Evolutionary conservation across 192 early-diverging fungal genomes (phyloP).

Genomic region (Backusella liffmaniae): DNA sequence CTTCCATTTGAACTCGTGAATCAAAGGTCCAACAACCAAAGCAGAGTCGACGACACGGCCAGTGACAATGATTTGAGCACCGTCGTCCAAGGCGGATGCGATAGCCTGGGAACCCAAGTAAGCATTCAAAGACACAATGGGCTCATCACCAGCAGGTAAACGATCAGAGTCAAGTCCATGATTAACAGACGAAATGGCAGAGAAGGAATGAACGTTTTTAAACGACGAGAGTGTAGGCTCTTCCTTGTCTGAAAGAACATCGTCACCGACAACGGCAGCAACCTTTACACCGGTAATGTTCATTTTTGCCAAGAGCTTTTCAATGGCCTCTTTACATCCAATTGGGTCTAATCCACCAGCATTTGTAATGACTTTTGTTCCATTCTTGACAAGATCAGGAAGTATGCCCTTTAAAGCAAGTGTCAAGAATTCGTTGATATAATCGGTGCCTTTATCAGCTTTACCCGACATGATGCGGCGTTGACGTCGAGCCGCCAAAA

Average conservation of each 20-base stretch:
- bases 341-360: slow-evolving; percentile 64
- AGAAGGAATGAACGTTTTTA: slow-evolving; percentile 21
- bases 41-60: slow-evolving; percentile 69
- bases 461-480: slow-evolving; percentile 8
- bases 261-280: slow-evolving; percentile 64
- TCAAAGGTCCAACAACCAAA: slow-evolving; percentile 58
- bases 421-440: slow-evolving; percentile 53
- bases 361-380: slow-evolving; percentile 64
- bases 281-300: slow-evolving; percentile 50
- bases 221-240: slow-evolving; percentile 15
- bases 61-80: slow-evolving; percentile 65
- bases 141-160: slow-evolving; percentile 48
- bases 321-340: slow-evolving; percentile 63
- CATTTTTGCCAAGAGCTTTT: slow-evolving; percentile 34
- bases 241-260: slow-evolving; percentile 38
- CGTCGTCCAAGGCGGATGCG: slow-evolving; percentile 50
- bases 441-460: slow-evolving; percentile 10
- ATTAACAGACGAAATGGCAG: slow-evolving; percentile 16
- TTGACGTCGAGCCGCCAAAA: slow-evolving; percentile 56
- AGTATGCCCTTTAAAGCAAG: slow-evolving; percentile 48
- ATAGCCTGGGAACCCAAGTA: slow-evolving; percentile 60
- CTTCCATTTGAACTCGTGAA: slow-evolving; percentile 62
- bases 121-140: slow-evolving; percentile 61
- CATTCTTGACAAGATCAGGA: slow-evolving; percentile 49
- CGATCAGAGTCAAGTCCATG: slow-evolving; percentile 41